phyloP scores from a whole-genome alignment of 1,284 basidiomycete species.

The Melanopsichium pennsylvanicum region DNA sequence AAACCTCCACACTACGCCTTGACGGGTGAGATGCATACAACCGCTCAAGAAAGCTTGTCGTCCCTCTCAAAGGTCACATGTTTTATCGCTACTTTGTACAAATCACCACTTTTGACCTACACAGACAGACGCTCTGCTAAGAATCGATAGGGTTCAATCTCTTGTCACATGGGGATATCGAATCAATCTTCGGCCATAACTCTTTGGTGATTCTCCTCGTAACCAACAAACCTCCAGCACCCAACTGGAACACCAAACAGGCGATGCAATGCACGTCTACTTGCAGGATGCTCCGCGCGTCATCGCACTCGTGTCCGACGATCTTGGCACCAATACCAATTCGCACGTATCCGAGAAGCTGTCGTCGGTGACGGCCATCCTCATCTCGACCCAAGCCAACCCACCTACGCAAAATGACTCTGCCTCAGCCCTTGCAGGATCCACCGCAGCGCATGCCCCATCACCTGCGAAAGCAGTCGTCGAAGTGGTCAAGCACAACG shows the following conservation, averaged over 20 bases:
- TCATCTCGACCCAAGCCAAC: conserved; percentile 29
- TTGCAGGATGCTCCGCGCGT: conserved; percentile 51
- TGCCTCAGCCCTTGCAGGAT: conserved; percentile 10
- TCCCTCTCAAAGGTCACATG: no score
- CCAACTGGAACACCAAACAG: neutral
- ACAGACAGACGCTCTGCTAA: no score
- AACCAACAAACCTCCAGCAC: neutral
- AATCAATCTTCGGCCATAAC: no score
- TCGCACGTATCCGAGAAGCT: conserved; percentile 2
- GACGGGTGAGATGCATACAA: no score
- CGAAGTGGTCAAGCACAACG: conserved; percentile 42
- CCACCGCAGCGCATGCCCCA: conserved; percentile 14
- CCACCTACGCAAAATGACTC: conserved; percentile 9
- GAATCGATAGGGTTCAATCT: no score
- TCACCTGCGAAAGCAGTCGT: conserved; percentile 40
- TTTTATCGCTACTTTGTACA: no score
- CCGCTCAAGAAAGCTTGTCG: no score
- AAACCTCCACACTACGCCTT: no score
- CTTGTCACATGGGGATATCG: no score
- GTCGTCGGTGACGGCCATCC: conserved; percentile 23
- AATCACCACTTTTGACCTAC: no score
- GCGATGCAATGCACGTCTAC: conserved; percentile 58
- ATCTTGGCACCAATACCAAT: conserved; percentile 2
- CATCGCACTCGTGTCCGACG: conserved; percentile 39
- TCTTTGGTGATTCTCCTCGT: neutral